Percentiles rank a stretch among this genome's conserved stretches.
These are phyloP conservation scores for Caloboletus firmus DNA, from an alignment of 1,284 basidiomycete species.

Conservation along the genomic window DNA sequence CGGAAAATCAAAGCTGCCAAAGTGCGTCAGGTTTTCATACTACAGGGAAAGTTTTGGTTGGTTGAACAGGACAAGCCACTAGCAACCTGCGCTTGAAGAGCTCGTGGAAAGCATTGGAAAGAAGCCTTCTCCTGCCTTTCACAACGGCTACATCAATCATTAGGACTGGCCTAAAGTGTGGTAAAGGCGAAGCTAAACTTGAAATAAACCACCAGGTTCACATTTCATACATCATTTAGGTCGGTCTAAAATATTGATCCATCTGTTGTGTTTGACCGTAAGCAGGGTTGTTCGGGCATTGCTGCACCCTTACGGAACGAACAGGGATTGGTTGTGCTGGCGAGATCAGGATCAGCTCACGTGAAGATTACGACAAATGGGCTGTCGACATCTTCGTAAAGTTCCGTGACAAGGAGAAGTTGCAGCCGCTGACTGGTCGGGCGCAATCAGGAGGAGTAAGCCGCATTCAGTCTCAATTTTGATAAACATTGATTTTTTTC, in stretches of 20 bases:
- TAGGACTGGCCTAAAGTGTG: no score
- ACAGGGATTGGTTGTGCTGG: slow-evolving; percentile 88
- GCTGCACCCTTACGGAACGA: slow-evolving; percentile 7
- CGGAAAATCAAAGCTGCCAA: slow-evolving; percentile 63
- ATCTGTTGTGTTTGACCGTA: no score
- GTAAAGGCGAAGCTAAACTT: no score
- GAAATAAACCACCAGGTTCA: no score
- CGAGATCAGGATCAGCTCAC: slow-evolving; percentile 75
- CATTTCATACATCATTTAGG: no score
- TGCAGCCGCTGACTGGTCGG: slow-evolving; percentile 85
- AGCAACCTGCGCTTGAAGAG: slow-evolving; percentile 81
- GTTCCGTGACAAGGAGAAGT: slow-evolving; percentile 87
- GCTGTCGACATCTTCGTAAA: slow-evolving; percentile 96
- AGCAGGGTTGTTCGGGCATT: slow-evolving; percentile 33
- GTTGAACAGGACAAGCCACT: slow-evolving; percentile 65
- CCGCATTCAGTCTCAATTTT: slow-evolving; percentile 16
- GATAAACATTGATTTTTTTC: slow-evolving; percentile 9
- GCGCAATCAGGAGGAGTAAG: slow-evolving; percentile 95
- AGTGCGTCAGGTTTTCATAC: slow-evolving; percentile 15
- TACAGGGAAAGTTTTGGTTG: background rate
- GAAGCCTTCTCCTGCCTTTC: slow-evolving; percentile 88
- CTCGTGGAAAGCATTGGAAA: slow-evolving; percentile 78
- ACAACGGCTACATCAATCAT: no score
- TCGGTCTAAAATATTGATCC: no score
- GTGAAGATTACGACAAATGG: slow-evolving; percentile 92